Evolutionary conservation across 148 eudicot genomes (phyloP).

Genomic region (Silene uniflora): DNA sequence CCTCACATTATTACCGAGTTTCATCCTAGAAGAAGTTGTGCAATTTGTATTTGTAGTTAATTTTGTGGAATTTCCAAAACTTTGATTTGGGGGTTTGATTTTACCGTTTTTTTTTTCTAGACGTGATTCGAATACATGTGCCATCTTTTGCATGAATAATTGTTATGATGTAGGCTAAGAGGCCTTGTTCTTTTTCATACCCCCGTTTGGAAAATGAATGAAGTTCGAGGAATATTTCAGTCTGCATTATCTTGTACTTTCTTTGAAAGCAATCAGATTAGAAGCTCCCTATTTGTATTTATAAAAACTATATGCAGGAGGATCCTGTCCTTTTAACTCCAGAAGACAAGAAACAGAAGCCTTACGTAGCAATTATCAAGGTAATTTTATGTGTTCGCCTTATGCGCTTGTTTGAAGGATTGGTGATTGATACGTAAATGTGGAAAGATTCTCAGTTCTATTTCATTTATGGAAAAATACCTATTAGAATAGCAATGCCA

Average conservation of each 20-base stretch:
- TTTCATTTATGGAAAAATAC: neutral
- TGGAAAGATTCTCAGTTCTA: neutral
- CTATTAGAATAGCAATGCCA: neutral
- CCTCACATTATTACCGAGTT: neutral
- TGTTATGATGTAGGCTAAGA: too few relatives aligned
- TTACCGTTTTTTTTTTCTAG: neutral
- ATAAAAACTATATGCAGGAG: slow-evolving; percentile 48
- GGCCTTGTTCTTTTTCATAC: too few relatives aligned
- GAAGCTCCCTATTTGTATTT: neutral
- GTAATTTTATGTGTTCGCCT: slow-evolving; percentile 28
- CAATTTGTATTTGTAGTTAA: neutral
- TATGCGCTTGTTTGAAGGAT: neutral
- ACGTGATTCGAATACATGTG: neutral
- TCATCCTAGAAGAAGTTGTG: neutral
- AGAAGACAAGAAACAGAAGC: slow-evolving; percentile 70
- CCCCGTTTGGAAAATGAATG: neutral
- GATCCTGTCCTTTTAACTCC: slow-evolving; percentile 92
- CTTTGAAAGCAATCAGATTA: neutral
- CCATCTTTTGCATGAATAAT: neutral
- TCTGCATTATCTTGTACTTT: neutral
- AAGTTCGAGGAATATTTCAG: neutral
- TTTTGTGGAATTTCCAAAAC: neutral
- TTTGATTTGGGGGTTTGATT: neutral
- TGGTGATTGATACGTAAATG: neutral
- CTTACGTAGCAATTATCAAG: slow-evolving; percentile 96